A percentile compares a stretch with the other conserved stretches of the same genome.
These are phyloP conservation scores for Drechslerella dactyloides DNA, from an alignment of 2,329 filamentous ascomycete genomes.

Conservation along the genomic window DNA sequence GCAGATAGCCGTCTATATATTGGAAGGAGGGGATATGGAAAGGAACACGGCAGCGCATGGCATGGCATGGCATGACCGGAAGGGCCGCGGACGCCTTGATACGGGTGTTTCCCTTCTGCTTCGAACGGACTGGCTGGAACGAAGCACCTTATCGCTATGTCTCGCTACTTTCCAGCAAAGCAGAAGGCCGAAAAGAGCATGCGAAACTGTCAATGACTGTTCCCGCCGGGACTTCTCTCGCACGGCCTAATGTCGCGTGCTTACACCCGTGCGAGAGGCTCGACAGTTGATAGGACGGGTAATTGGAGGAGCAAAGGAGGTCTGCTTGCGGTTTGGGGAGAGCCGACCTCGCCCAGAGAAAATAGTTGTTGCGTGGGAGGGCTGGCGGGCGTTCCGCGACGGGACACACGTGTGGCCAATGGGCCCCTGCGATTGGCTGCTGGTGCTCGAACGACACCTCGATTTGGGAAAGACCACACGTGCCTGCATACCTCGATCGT, in stretches of 20 bases:
- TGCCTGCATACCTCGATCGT: constrained; percentile 44
- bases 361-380: constrained; percentile 20
- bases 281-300: constrained; percentile 48
- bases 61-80: constrained; percentile 23
- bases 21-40: constrained; percentile 25
- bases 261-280: constrained; percentile 49
- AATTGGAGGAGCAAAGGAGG: constrained; percentile 31
- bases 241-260: constrained; percentile 49
- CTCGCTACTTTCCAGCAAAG: constrained; percentile 39
- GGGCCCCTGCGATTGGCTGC: constrained; percentile 39
- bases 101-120: background rate
- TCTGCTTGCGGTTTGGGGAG: constrained; percentile 31
- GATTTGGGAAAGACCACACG: constrained; percentile 50
- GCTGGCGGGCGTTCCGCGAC: constrained; percentile 36
- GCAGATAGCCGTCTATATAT: constrained; percentile 51
- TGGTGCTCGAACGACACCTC: constrained; percentile 31
- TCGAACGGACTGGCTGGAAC: constrained; percentile 14
- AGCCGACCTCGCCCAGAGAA: constrained; percentile 33
- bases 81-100: constrained; percentile 23
- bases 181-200: constrained; percentile 19
- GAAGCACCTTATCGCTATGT: constrained; percentile 48
- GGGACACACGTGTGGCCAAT: constrained; percentile 44
- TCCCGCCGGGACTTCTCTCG: constrained; percentile 21
- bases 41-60: constrained; percentile 21
- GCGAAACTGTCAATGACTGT: constrained; percentile 30